Base-by-base conservation (phyloP, 345 rosid species). In the Arabidopsis suecica region DNA sequence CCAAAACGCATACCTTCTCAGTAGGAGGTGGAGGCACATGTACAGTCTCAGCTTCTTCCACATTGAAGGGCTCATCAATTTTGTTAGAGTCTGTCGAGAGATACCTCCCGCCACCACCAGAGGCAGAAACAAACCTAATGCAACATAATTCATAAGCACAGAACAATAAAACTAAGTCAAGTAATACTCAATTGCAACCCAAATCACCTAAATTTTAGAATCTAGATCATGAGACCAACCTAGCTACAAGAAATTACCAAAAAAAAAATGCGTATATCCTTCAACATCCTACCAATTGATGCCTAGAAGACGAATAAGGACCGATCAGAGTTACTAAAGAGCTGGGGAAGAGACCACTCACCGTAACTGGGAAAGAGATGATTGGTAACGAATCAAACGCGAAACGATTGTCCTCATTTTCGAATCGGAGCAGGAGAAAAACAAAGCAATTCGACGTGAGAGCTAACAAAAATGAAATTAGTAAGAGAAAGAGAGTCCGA, bases 41-140 rank as follows among this genome's bases (percentile, higher is more conserved):
- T 18, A 88, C 93, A 1, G 98, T 93, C 84, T 90, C 95, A 1
- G 99, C 97, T 81, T 93, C 99, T 82, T 89, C 94, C 47, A 84
- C 94, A 71, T 87, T 87, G 74, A 87, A 83, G 18, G 93, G 87
- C 68, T 89, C 97, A 36, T 92, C 97, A 5, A 86, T 82, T 87
- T 89, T 91, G 73, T 79, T 83, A 40, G 97, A 89, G 59, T 89
- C 94, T 5, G 88, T 87, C 0, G 96, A 82, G 32, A 88, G 74
- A 83, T 67, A 81, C 75, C 97, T 91, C 61, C 81, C 81, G 22
- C 75, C 81, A 65, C 75, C 81, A 65, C 67, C 37, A 6, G 81
- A 77, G 0, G 80, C 82, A 51, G 82, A 71, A 9, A 82, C 69
- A 13, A 74, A 41, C 77, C 97, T 88, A 81, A 65, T 34, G 75